Percentiles rank a stretch among this genome's conserved stretches.
These are phyloP conservation scores for Lathyrus aphaca DNA, from an alignment of 306 rosid species.

Conservation along the genomic window DNA sequence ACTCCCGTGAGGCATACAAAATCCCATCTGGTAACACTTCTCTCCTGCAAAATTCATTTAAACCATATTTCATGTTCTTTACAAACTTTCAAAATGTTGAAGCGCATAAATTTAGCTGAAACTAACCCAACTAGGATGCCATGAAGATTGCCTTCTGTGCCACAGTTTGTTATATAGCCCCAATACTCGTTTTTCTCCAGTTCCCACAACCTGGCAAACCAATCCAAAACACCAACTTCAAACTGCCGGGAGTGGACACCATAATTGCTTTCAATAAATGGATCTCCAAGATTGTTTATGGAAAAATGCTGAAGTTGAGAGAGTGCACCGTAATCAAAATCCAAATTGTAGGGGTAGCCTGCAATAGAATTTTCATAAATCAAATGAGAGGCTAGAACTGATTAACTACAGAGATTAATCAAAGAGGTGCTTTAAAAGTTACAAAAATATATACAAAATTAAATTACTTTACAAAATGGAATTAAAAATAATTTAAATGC, in stretches of 20 bases:
- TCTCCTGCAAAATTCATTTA: conserved; percentile 48
- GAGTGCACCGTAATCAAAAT: conserved; percentile 92
- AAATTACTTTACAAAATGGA: conserved; percentile 10
- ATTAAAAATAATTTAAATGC: conserved; percentile 5
- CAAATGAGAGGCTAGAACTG: conserved; percentile 1
- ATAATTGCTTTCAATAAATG: conserved; percentile 92
- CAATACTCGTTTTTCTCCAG: conserved; percentile 87
- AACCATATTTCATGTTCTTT: conserved; percentile 31
- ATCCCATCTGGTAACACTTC: conserved; percentile 62
- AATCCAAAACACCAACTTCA: conserved; percentile 95
- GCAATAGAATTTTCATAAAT: conserved; percentile 27
- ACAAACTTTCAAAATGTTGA: conserved; percentile 21
- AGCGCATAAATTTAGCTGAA: conserved; percentile 18
- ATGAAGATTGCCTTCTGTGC: conserved; percentile 98
- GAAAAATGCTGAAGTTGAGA: conserved; percentile 91
- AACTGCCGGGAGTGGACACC: conserved; percentile 94
- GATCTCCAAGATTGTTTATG: conserved; percentile 95
- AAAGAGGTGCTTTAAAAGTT: conserved; percentile 11
- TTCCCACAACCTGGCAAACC: conserved; percentile 99
- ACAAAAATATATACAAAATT: conserved; percentile 11
- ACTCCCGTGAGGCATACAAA: conserved; percentile 58
- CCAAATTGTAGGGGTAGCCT: conserved; percentile 94
- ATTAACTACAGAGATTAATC: conserved; percentile 6
- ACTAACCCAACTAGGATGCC: conserved; percentile 67
- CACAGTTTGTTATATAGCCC: conserved; percentile 99